A percentile compares a stretch with the other conserved stretches of the same genome.
Conservation (phyloP, 495 filamentous ascomycete genomes). For the Hypoxylon cercidicola region DNA sequence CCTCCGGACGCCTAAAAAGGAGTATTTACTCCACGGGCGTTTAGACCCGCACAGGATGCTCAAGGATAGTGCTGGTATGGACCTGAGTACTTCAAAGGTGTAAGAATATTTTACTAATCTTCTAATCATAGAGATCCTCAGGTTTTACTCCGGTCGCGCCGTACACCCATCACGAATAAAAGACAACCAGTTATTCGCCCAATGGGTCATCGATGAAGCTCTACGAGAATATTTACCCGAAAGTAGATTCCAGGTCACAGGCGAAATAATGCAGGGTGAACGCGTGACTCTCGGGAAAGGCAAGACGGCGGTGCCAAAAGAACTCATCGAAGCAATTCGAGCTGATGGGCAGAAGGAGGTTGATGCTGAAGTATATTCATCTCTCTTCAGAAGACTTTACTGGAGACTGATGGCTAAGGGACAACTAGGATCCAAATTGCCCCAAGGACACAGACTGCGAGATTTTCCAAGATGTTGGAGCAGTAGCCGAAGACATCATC, state of each 20-base stretch:
- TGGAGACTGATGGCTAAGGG: conserved; percentile 1
- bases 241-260: conserved; percentile 22
- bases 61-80: neutral
- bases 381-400: neutral
- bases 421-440: conserved; percentile 12
- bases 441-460: conserved; percentile 15
- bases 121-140: conserved; percentile 6
- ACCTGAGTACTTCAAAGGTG: too few species aligned
- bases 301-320: conserved; percentile 3
- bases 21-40: neutral
- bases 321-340: conserved; percentile 18
- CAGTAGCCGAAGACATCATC: conserved; percentile 17
- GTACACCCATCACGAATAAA: conserved; percentile 4
- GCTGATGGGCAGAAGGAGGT: conserved; percentile 36
- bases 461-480: conserved; percentile 19
- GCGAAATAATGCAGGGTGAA: conserved; percentile 30
- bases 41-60: conserved; percentile 8
- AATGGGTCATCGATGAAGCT: conserved; percentile 26
- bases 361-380: conserved; percentile 32
- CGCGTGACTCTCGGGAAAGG: conserved; percentile 8
- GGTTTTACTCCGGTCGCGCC: conserved; percentile 29
- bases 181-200: conserved; percentile 25
- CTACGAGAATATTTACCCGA: conserved; percentile 20
- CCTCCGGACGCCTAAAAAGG: neutral
- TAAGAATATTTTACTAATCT: conserved; percentile 6